Evolutionary conservation across 768 basidiomycete species (phyloP).

Genomic region (Trametes cingulata): DNA sequence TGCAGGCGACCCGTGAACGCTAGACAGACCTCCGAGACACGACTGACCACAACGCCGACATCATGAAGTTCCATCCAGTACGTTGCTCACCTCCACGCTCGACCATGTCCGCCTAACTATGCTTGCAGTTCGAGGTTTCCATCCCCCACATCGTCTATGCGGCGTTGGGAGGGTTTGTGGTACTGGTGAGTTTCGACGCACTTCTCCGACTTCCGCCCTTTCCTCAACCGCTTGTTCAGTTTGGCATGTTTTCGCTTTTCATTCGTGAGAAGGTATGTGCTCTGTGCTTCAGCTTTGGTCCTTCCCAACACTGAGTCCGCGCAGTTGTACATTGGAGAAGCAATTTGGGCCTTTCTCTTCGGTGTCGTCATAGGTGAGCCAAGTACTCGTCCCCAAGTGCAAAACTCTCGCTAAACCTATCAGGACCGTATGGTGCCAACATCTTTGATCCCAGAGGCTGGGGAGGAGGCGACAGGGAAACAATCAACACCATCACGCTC

Average conservation of each 20-base stretch:
- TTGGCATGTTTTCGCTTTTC: conserved; percentile 93
- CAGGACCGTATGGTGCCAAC: conserved; percentile 80
- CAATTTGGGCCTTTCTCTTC: conserved; percentile 92
- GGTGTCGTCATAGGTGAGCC: conserved; percentile 80
- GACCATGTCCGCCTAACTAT: conserved; percentile 14
- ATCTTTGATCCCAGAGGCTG: conserved; percentile 83
- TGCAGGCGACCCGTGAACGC: conserved; percentile 4
- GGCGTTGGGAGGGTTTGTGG: conserved; percentile 79
- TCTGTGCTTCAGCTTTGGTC: not conserved
- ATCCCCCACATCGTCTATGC: conserved; percentile 78
- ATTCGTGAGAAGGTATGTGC: conserved; percentile 78
- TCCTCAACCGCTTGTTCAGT: conserved; percentile 45
- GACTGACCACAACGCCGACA: conserved; percentile 1
- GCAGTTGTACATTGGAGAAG: conserved; percentile 92
- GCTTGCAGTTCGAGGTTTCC: conserved; percentile 55
- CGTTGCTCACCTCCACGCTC: conserved; percentile 22
- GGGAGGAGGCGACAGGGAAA: conserved; percentile 49
- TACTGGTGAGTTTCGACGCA: conserved; percentile 50
- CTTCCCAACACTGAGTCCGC: conserved; percentile 3
- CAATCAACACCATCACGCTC: conserved; percentile 77
- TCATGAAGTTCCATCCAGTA: conserved; percentile 55
- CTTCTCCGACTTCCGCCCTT: not conserved
- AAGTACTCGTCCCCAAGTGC: not conserved
- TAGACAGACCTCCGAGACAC: conserved; percentile 3
- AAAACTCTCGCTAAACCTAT: conserved; percentile 10